These are phyloP conservation scores for Nitzschia inconspicua DNA, from an alignment of 108 stramenopile genomes.

Conservation along the genomic window DNA sequence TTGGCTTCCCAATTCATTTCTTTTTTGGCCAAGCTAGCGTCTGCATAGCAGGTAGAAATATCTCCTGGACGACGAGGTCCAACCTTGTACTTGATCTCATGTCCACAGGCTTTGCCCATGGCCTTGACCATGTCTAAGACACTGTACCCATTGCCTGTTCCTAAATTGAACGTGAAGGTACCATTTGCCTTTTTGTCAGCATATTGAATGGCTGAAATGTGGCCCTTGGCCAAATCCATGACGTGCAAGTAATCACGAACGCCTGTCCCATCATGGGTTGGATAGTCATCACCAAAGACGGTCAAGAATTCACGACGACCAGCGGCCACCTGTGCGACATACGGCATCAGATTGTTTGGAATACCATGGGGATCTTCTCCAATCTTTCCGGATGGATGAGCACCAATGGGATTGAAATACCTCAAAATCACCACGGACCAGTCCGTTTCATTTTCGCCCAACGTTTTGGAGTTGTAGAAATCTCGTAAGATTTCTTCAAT, in stretches of 20 bases:
- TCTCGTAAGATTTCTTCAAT: constrained; percentile 97
- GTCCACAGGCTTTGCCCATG: constrained; percentile 91
- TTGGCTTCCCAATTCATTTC: constrained; percentile 97
- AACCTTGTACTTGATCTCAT: constrained; percentile 85
- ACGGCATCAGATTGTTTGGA: constrained; percentile 99
- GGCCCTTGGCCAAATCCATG: constrained; percentile 95
- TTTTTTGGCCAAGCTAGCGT: constrained; percentile 80
- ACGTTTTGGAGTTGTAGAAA: constrained; percentile 66
- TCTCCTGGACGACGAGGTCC: constrained; percentile 92
- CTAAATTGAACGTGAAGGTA: constrained; percentile 90
- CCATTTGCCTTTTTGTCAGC: constrained; percentile 40
- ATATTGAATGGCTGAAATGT: constrained; percentile 89
- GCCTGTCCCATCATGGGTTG: constrained; percentile 96
- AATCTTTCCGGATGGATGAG: constrained; percentile 94
- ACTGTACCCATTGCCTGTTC: constrained; percentile 91
- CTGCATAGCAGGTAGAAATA: constrained; percentile 95
- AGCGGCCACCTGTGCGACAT: constrained; percentile 95
- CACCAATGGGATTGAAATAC: constrained; percentile 99
- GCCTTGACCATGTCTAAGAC: constrained; percentile 96
- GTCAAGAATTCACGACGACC: constrained; percentile 91
- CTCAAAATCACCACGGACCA: constrained; percentile 89
- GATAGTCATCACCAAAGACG: constrained; percentile 97
- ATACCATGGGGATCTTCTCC: constrained; percentile 98
- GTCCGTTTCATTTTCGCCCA: constrained; percentile 32
- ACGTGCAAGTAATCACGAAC: constrained; percentile 99